Evolutionary conservation across 1,284 basidiomycete genomes (phyloP).

Genomic region (Xanthoconium separans): DNA sequence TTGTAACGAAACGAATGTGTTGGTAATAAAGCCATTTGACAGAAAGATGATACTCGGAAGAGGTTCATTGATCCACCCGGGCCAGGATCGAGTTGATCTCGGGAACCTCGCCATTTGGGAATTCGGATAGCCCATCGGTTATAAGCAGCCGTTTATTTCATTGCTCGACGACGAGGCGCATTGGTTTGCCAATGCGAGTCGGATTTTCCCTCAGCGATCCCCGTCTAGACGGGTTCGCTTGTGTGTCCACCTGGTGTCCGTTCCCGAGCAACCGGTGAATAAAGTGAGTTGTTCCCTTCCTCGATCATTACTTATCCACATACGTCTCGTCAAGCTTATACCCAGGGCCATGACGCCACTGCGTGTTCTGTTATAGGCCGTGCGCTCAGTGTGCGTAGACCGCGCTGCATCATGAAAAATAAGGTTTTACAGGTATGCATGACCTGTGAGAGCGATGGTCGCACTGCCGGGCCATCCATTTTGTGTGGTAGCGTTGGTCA

Average conservation of each 20-base stretch:
- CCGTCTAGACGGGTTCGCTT: neutral
- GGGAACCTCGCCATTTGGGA: neutral
- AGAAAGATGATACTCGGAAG: neutral
- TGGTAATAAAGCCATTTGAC: neutral
- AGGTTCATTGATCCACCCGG: constrained; percentile 1
- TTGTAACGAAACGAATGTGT: neutral
- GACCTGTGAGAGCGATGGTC: too few species aligned
- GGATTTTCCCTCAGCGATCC: neutral
- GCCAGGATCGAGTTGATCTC: constrained; percentile 4
- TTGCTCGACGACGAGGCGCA: neutral
- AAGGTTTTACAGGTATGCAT: neutral
- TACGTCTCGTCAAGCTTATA: constrained; percentile 1
- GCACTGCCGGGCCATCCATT: too few species aligned
- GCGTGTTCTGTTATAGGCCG: constrained; percentile 19
- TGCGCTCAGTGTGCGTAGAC: constrained; percentile 25
- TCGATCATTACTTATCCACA: constrained; percentile 7
- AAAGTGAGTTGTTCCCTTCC: constrained; percentile 17
- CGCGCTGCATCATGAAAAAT: constrained; percentile 20
- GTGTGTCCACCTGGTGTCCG: neutral
- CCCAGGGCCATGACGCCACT: constrained; percentile 25
- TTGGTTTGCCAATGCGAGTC: neutral
- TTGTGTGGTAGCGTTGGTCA: neutral
- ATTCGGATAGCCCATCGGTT: neutral
- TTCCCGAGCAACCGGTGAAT: constrained; percentile 16
- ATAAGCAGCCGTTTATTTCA: too few species aligned